phyloP scores from a whole-genome alignment of 202 grass and related monocot species.

The Eragrostis tef region DNA sequence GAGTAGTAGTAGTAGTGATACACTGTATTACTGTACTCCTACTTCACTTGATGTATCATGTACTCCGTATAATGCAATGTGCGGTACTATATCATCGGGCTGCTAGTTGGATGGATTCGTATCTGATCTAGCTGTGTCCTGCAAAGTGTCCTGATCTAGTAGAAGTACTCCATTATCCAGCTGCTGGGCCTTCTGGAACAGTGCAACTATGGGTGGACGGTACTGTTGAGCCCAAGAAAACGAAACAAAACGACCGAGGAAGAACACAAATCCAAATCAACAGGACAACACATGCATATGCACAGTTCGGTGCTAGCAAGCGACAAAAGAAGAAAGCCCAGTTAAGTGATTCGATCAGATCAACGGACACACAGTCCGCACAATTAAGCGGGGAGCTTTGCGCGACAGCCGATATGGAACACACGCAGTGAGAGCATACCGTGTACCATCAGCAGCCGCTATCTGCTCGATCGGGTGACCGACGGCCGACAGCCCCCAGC shows the following conservation, averaged over 20 bases:
- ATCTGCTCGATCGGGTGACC: background rate
- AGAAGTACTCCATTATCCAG: background rate
- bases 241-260: background rate
- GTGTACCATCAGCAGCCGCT: background rate
- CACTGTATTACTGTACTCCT: too few species aligned
- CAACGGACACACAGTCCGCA: too few species aligned
- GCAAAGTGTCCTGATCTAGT: background rate
- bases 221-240: background rate
- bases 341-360: too few species aligned
- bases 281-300: background rate
- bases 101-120: too few species aligned
- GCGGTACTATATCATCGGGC: too few species aligned
- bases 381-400: background rate
- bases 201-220: background rate
- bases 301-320: background rate
- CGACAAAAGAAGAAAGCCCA: background rate
- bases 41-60: too few species aligned
- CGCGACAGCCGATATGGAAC: background rate
- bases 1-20: too few species aligned
- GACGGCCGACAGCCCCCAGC: background rate
- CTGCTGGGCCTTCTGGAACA: background rate
- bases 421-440: background rate
- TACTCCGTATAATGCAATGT: too few species aligned
- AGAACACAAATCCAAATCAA: slow-evolving; percentile 21
- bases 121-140: background rate